Base-by-base conservation (phyloP, 305 asterid species). In the Euphrasia arctica region DNA sequence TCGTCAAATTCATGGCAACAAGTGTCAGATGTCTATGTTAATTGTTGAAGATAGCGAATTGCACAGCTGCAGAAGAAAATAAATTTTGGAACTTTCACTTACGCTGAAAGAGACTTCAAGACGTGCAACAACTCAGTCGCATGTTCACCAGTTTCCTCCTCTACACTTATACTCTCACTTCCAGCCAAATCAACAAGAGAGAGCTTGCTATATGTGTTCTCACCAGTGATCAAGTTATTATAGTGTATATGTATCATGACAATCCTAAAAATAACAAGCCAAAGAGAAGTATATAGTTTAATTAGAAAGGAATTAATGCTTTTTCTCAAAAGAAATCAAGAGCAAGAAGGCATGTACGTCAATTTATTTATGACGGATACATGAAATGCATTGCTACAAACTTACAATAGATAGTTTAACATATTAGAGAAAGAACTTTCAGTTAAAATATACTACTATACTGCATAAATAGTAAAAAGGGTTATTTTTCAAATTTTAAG, bases 121-220 rank as follows among this genome's bases (percentile, higher is more conserved):
- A 82, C 98, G 80, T 94, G 96, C 88, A 94, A 87, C 80, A 88
- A 73, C 59, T 83, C 95, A 34, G 97, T 91, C 48, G 89, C 93
- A 27, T 70, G 96, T 68, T 83, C 90, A 58, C 97, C 96, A 56
- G 76, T 71, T 71, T 88, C 95, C 65, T 91, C 91, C 64, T 85
- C 95, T 31, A 70, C 76, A 62, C 52, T 66, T 63, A 72, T 65
- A 66, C 79, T 79, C 67, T 82, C 95, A 74, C 95, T 88, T 82
- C 93, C 99, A 79, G 99, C 97, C 85, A 94, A 85, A 80, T 94
- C 99, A 76, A 88, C 82, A 42, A 94, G 87, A 76, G 95, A 82
- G 74, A 94, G 95, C 82, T 86, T 94, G 84, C 99, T 94, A 71
- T 86, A 85, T 69, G 74, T 71, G 54, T 79, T 86, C 81, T 94